Base-by-base conservation (phyloP, 2,329 filamentous ascomycete species). In the Graphiopsis chlorocephala region DNA sequence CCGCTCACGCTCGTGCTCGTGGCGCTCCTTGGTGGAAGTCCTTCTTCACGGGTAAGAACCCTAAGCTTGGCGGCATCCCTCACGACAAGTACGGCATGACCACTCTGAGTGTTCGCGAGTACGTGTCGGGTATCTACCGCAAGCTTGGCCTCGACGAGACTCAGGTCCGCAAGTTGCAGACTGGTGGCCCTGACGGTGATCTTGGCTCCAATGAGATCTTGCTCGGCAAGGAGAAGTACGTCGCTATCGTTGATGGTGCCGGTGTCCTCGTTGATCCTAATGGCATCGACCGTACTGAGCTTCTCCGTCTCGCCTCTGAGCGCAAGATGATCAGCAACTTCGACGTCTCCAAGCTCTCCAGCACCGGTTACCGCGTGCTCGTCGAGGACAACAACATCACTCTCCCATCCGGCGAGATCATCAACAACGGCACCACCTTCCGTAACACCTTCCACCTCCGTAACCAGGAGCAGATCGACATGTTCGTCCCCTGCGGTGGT, bases 21-120 rank as follows among this genome's bases (percentile, higher is more conserved):
- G 93, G 93, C 53, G 95, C 95, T 4, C 92, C 93, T 29, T 99
- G 94, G 92, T 99, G 95, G 95, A 99, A 99, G 84, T 99, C 95
- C 0, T 99, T 99, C 86, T 99, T 99, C 85, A 99, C 95, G 2
- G 95, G 95, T 74, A 99, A 99, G 85, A 97, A 92, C 93, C 93
- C 57, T 5, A 50, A 50, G 58, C 58, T 99, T 15, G 95, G 95
- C 68, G 95, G 95, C 75, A 99, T 99, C 71, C 95, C 95, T 42
- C 95, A 99, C 79, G 95, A 99, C 77, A 81, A 84, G 47, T 99
- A 99, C 75, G 95, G 95, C 73, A 99, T 99, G 95, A 99, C 95
- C 0, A 98, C 95, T 0, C 81, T 98, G 64, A 97, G 93, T 6
- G 94, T 99, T 58, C 92, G 95, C 53, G 92, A 99, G 79, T 99